Conservation (phyloP, 495 filamentous ascomycete genomes). For the Neurospora sp. region DNA sequence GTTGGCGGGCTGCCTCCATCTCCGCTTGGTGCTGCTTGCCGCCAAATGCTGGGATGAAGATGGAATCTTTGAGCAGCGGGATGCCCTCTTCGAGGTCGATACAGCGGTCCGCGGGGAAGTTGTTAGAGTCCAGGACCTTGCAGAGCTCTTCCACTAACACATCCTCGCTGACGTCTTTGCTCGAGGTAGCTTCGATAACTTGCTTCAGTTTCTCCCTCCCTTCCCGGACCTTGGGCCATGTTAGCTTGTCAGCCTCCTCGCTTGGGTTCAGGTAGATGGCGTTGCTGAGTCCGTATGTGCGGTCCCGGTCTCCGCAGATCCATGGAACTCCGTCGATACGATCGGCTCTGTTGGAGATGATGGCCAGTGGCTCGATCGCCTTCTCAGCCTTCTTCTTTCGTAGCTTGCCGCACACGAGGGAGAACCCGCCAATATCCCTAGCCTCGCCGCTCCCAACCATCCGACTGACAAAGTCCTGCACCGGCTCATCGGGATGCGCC, state of each 20-base stretch:
- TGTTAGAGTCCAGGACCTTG: constrained; percentile 57
- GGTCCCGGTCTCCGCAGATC: constrained; percentile 52
- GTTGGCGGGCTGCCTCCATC: constrained; percentile 40
- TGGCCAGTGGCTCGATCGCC: constrained; percentile 57
- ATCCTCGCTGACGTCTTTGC: constrained; percentile 44
- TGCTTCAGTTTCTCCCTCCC: constrained; percentile 38
- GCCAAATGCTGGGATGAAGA: constrained; percentile 75
- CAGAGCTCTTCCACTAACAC: constrained; percentile 62
- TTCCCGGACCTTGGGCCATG: constrained; percentile 72
- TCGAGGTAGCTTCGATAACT: constrained; percentile 30
- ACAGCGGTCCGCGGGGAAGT: constrained; percentile 51
- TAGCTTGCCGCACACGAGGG: constrained; percentile 75
- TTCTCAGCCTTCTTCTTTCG: constrained; percentile 23
- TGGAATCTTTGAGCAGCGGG: constrained; percentile 58
- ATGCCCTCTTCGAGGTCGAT: constrained; percentile 61
- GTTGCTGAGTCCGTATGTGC: constrained; percentile 78
- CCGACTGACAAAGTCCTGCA: constrained; percentile 54
- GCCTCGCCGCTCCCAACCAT: constrained; percentile 58
- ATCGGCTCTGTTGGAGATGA: constrained; percentile 81
- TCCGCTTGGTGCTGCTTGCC: constrained; percentile 32
- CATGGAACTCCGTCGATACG: constrained; percentile 52
- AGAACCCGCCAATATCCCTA: constrained; percentile 81
- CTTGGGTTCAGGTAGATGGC: constrained; percentile 56
- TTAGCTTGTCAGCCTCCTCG: constrained; percentile 8
- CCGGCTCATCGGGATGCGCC: constrained; percentile 33